phyloP scores from a whole-genome alignment of 805 yeast genomes.

The Kuraishia ogatae region DNA sequence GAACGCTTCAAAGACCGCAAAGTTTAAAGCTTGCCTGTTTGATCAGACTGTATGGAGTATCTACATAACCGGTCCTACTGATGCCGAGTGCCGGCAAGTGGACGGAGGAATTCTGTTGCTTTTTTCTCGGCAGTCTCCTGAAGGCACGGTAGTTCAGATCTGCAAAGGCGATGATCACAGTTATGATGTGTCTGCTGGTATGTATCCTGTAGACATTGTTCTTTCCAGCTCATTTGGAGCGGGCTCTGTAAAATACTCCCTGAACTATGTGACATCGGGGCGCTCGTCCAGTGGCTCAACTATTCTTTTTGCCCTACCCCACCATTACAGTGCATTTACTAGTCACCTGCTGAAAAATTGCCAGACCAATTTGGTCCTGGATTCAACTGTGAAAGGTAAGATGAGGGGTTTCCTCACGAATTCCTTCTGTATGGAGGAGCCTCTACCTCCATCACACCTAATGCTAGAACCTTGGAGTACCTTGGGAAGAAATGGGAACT shows the following conservation, averaged over 20 bases:
- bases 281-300: slow-evolving; percentile 28
- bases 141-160: slow-evolving; percentile 15
- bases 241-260: slow-evolving; percentile 15
- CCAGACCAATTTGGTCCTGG: slow-evolving; percentile 24
- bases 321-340: slow-evolving; percentile 20
- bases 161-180: slow-evolving; percentile 6
- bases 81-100: slow-evolving; percentile 17
- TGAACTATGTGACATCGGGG: slow-evolving; percentile 35
- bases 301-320: slow-evolving; percentile 44
- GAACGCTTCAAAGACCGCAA: slow-evolving; percentile 33
- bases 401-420: slow-evolving; percentile 38
- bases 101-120: slow-evolving; percentile 47
- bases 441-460: slow-evolving; percentile 22
- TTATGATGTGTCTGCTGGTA: slow-evolving; percentile 53
- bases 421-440: slow-evolving; percentile 15
- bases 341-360: background rate
- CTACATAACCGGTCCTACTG: slow-evolving; percentile 35
- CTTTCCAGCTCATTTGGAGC: slow-evolving; percentile 1
- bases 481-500: slow-evolving; percentile 28
- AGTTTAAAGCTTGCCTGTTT: slow-evolving; percentile 45
- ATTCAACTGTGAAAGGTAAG: slow-evolving; percentile 45
- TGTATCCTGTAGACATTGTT: slow-evolving; percentile 23
- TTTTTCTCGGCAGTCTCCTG: slow-evolving; percentile 12
- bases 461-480: slow-evolving; percentile 51
- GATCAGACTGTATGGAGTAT: slow-evolving; percentile 60